Evolutionary conservation across 208 protist genomes (phyloP).

Genomic region (Herpetomonas samuelpessoai): DNA sequence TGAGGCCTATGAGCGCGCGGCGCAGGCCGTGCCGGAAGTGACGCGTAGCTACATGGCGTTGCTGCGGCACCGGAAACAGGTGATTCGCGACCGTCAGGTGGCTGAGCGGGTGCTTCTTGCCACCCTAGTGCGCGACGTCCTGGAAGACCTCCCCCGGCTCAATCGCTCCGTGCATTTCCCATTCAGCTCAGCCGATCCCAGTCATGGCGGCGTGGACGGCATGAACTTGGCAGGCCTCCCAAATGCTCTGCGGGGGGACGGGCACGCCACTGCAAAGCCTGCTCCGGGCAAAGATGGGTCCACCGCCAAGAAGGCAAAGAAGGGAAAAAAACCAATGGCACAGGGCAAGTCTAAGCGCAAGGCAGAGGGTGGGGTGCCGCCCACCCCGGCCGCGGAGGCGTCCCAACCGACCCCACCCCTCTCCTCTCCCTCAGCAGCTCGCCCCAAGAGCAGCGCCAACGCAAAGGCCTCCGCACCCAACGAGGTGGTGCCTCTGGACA

Average conservation of each 20-base stretch:
- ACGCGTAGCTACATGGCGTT: slow-evolving; percentile 8
- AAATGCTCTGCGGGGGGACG: neutral
- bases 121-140: slow-evolving; percentile 15
- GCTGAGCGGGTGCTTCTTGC: slow-evolving; percentile 12
- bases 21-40: neutral
- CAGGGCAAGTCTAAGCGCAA: neutral
- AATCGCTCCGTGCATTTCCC: slow-evolving; percentile 42
- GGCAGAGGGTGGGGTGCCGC: neutral
- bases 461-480: neutral
- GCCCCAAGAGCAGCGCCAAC: neutral
- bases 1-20: slow-evolving; percentile 7
- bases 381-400: neutral
- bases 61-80: slow-evolving; percentile 19
- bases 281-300: neutral
- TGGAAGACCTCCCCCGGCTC: slow-evolving; percentile 26
- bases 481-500: slow-evolving; percentile 12
- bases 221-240: neutral
- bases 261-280: no score
- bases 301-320: neutral
- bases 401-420: no score
- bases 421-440: no score
- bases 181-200: slow-evolving; percentile 10
- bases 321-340: neutral
- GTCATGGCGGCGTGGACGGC: neutral
- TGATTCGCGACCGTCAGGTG: slow-evolving; percentile 11